Base-by-base conservation (phyloP, 179 eudicot species). In the Silene noctiflora region DNA sequence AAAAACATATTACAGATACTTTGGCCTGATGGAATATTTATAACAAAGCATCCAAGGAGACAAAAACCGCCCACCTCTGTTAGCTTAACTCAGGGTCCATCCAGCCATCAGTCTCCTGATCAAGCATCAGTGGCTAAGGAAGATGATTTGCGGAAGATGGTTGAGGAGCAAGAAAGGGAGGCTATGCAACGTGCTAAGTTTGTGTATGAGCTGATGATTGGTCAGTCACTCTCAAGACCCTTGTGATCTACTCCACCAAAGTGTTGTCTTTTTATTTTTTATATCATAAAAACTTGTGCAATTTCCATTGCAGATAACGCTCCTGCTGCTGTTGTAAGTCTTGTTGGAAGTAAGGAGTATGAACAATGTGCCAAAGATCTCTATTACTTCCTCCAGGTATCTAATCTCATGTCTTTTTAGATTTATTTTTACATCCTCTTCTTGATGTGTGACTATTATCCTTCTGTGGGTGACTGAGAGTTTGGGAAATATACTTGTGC, bases 21-120 rank as follows among this genome's bases (percentile, higher is more conserved):
- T 79, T 95, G 99, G 99, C 99, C 99, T 72, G 97, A 95, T 87
- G 98, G 99, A 56, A 91, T 93, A 79, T 95, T 95, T 83, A 76
- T 95, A 71, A 93, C 99, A 73, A 95, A 95, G 85, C 99, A 93
- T 86, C 97, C 95, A 44, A 93, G 81, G 55, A 81, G 90, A 66
- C 87, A 84, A 71, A 81, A 59, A 72, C 89, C 96, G 24, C 81
- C 79, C 27, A 74, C 77, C 66, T 51, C 82, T 27, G 78, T 77
- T 64, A 80, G 77, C 75, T 84, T 87, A 63, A 79, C 89, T 25
- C 78, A 71, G 29, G 73, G 72, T 83, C 82, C 90, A 69, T 81
- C 88, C 42, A 72, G 67, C 21, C 79, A 72, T 71, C 88, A 78
- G 81, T 79, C 81, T 80, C 75, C 92, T 78, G 81, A 83, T 33